Percentiles rank a stretch among this genome's conserved stretches.
These are phyloP conservation scores for Gentiana straminea DNA, from an alignment of 257 asterid species.

Conservation along the genomic window DNA sequence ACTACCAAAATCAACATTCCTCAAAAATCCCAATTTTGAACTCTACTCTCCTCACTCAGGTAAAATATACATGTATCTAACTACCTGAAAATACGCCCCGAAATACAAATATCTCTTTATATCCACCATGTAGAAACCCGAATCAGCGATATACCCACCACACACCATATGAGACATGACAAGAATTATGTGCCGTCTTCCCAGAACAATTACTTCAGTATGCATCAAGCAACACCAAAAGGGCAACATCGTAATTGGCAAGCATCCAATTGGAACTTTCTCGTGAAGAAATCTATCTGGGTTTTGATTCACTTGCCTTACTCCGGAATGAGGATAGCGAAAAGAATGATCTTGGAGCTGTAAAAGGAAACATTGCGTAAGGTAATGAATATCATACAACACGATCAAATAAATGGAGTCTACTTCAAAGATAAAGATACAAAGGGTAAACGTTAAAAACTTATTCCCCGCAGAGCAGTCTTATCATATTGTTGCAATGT, in stretches of 20 bases:
- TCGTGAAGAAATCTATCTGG: conserved; percentile 32
- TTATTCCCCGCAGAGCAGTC: no score
- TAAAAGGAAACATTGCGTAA: conserved; percentile 9
- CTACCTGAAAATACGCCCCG: conserved; percentile 17
- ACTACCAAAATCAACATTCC: no score
- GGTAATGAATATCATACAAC: not conserved
- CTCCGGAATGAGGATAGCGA: conserved; percentile 80
- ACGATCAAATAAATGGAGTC: not conserved
- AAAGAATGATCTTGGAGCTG: conserved; percentile 93
- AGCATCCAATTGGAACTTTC: conserved; percentile 4
- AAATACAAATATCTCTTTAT: conserved; percentile 15
- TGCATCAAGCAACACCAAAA: not conserved
- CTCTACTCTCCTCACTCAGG: conserved; percentile 20
- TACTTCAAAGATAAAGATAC: no score
- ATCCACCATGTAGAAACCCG: conserved; percentile 16
- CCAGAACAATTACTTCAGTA: not conserved
- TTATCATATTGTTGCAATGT: no score
- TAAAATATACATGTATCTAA: conserved; percentile 41
- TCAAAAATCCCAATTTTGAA: not conserved
- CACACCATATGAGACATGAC: no score
- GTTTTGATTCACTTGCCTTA: conserved; percentile 87
- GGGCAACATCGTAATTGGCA: conserved; percentile 1
- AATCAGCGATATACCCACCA: conserved; percentile 1
- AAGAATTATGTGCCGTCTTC: not conserved
- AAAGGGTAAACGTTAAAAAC: no score